A percentile compares a stretch with the other conserved stretches of the same genome.
phyloP scores from a whole-genome alignment of 2,329 filamentous ascomycete species.

The Fusarium incarnatum region DNA sequence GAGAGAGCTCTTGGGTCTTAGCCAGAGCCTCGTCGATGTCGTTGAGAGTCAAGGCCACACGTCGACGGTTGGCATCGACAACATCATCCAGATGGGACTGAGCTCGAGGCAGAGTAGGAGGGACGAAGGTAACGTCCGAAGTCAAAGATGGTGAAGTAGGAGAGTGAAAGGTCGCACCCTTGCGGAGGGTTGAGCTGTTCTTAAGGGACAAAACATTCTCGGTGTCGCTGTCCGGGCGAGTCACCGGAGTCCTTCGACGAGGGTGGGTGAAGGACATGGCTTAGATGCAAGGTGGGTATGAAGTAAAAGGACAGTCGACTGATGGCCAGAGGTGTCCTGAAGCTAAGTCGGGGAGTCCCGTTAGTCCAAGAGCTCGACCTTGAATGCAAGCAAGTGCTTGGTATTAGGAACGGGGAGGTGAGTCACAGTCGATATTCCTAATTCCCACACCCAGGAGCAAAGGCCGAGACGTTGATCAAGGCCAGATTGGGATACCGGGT shows the following conservation, averaged over 20 bases:
- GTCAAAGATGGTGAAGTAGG: constrained; percentile 57
- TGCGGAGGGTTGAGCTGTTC: constrained; percentile 66
- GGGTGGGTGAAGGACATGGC: constrained; percentile 63
- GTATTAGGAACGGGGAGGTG: constrained; percentile 46
- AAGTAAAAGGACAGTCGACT: constrained; percentile 43
- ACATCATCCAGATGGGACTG: constrained; percentile 79
- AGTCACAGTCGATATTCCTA: constrained; percentile 51
- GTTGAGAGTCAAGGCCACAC: constrained; percentile 73
- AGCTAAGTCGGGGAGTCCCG: constrained; percentile 46
- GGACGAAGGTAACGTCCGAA: constrained; percentile 58
- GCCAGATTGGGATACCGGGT: constrained; percentile 32
- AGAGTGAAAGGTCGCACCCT: constrained; percentile 76
- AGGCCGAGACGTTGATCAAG: constrained; percentile 41
- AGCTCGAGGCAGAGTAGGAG: constrained; percentile 71
- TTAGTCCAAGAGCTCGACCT: constrained; percentile 47
- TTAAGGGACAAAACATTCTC: constrained; percentile 52
- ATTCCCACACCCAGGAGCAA: constrained; percentile 44
- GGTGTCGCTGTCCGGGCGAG: constrained; percentile 52
- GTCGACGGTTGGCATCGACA: constrained; percentile 75
- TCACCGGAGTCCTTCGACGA: constrained; percentile 59
- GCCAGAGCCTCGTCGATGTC: constrained; percentile 73
- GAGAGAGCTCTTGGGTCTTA: constrained; percentile 55
- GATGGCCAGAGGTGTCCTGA: constrained; percentile 50
- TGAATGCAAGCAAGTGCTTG: constrained; percentile 44
- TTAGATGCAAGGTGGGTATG: constrained; percentile 53